A percentile compares a stretch with the other conserved stretches of the same genome.
Evolutionary conservation across 345 rosid genomes (phyloP).

Genomic region (Microcos paniculata): DNA sequence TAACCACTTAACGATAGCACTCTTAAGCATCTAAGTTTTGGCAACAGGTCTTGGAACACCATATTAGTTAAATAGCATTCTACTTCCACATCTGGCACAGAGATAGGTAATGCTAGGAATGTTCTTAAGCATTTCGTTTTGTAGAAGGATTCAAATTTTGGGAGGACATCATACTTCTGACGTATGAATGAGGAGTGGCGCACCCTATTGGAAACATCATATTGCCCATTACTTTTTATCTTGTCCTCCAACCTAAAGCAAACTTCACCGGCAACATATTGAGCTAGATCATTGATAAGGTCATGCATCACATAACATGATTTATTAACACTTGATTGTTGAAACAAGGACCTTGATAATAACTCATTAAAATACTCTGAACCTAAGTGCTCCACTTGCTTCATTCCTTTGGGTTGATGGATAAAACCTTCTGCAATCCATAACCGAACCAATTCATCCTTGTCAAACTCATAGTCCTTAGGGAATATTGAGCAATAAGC

Average conservation of each 20-base stretch:
- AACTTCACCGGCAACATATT: conserved; percentile 8
- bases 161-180: not conserved
- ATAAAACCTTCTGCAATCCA: conserved; percentile 37
- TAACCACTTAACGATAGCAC: conserved; percentile 20
- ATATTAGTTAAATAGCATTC: not conserved
- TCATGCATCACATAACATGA: conserved; percentile 23
- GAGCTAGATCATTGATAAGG: conserved; percentile 30
- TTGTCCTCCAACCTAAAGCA: conserved; percentile 13
- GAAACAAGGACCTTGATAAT: conserved; percentile 13
- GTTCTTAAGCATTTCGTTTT: conserved; percentile 12
- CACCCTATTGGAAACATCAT: not conserved
- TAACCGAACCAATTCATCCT: conserved; percentile 10
- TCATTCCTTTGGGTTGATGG: not conserved
- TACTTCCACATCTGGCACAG: not conserved
- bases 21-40: conserved; percentile 10
- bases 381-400: conserved; percentile 7
- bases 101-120: conserved; percentile 10
- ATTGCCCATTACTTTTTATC: not conserved
- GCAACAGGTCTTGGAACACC: conserved; percentile 10
- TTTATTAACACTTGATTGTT: not conserved
- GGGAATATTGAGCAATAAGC: conserved; percentile 27
- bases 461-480: conserved; percentile 8
- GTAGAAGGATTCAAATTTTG: conserved; percentile 3
- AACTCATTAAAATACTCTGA: conserved; percentile 10
- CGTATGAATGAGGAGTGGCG: conserved; percentile 21